Base-by-base conservation (phyloP, 2,329 filamentous ascomycete species). In the Colletotrichum sp. region DNA sequence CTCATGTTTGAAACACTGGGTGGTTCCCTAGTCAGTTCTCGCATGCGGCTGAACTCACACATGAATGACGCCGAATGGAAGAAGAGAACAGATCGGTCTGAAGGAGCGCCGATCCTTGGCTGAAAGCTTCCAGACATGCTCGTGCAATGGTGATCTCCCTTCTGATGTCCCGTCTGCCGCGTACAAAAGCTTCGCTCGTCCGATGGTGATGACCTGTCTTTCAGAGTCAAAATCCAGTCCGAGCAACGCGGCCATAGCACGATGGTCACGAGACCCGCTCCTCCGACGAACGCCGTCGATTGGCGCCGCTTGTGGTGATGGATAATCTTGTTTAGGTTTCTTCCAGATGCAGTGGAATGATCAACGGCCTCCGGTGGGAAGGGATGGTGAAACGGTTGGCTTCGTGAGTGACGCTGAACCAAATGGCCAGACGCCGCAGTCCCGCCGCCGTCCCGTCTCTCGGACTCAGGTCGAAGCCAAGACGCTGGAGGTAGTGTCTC, bases 371-470 rank as follows among this genome's bases (percentile, higher is more conserved):
- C 57, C 70, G 73, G 59, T 69, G 59, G 73, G 64, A 68, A 76
- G 39, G 10, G 39, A 76, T 76, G 73, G 73, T 76, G 73, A 76
- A 76, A 76, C 73, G 57, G 49, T 62, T 64, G 64, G 73, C 72
- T 73, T 62, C 28, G 57, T 16, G 55, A 39, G 72, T 44, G 71
- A 75, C 44, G 21, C 52, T 63, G 65, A 49, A 28, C 60, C 60
- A 30, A 57, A 24, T 34, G 65, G 21, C 49, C 34, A n/a, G 66
- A 52, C 55, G 57, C 64, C 71, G 71, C 36, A 69, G 57, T 70
- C 55, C 66, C 69, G 52, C 72, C 62, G 63, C 64, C 7, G 28
- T 59, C 44, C 64, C 10, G 21, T 59, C 44, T 62, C 64, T 52
- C 70, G 64, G 70, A 36, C 55, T 68, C 44, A 52, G n/a, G 44